These are phyloP conservation scores for Brassica carinata DNA, from an alignment of 345 rosid genomes.

Conservation along the genomic window DNA sequence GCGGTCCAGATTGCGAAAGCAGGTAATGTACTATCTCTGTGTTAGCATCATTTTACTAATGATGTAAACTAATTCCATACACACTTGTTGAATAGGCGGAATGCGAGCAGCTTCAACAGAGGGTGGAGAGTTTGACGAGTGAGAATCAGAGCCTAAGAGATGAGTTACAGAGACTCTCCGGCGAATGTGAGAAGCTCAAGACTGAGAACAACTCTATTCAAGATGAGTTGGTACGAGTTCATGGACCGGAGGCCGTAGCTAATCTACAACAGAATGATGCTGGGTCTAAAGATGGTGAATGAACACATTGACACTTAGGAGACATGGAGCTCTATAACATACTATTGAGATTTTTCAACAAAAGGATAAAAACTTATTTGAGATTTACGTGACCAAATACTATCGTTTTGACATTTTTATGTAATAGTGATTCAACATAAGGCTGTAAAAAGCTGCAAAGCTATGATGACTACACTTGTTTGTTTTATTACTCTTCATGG, in stretches of 20 bases:
- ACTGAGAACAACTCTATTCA: slow-evolving; percentile 78
- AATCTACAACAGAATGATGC: slow-evolving; percentile 57
- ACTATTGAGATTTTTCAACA: slow-evolving; percentile 22
- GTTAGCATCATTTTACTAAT: neutral
- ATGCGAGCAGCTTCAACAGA: slow-evolving; percentile 87
- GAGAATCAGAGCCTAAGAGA: slow-evolving; percentile 74
- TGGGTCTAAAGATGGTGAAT: slow-evolving; percentile 45
- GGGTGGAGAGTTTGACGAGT: slow-evolving; percentile 63
- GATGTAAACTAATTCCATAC: neutral
- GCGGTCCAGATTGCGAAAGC: slow-evolving; percentile 95
- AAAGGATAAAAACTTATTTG: slow-evolving; percentile 18
- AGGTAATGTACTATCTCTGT: slow-evolving; percentile 47
- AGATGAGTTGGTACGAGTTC: slow-evolving; percentile 67
- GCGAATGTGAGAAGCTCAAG: slow-evolving; percentile 86
- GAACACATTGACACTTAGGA: slow-evolving; percentile 41
- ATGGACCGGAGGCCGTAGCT: slow-evolving; percentile 78
- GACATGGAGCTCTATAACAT: slow-evolving; percentile 4
- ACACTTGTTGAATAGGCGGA: slow-evolving; percentile 56
- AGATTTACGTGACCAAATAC: slow-evolving; percentile 28
- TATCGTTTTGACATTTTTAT: slow-evolving; percentile 30
- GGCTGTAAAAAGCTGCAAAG: slow-evolving; percentile 24
- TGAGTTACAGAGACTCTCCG: slow-evolving; percentile 79
- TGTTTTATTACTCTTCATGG: slow-evolving; percentile 43
- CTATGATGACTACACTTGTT: slow-evolving; percentile 26
- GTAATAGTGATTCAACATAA: slow-evolving; percentile 33